Percentiles rank a stretch among this genome's conserved stretches.
These are phyloP conservation scores for Puya raimondii DNA, from an alignment of 176 grass and related monocot species.

Conservation along the genomic window DNA sequence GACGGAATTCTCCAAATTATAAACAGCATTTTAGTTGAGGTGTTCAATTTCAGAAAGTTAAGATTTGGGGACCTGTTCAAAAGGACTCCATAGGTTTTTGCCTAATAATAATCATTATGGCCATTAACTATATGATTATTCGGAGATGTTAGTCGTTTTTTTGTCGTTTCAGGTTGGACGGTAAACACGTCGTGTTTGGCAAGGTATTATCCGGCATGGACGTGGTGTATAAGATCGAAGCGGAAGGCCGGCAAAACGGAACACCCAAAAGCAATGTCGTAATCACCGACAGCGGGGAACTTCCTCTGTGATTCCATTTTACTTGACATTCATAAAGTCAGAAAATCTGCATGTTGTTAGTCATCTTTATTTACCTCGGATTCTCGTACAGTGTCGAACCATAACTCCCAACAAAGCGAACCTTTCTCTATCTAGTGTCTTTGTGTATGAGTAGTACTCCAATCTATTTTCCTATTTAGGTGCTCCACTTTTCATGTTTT, in stretches of 20 bases:
- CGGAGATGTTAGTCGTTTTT: background rate
- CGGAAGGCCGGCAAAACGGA: constrained; percentile 72
- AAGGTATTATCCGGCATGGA: constrained; percentile 98
- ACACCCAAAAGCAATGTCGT: constrained; percentile 74
- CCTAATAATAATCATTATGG: background rate
- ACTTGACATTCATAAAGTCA: background rate
- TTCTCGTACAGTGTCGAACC: no score
- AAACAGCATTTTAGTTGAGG: background rate
- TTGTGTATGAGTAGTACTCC: no score
- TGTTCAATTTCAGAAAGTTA: no score
- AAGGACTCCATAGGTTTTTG: no score
- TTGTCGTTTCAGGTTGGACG: constrained; percentile 61
- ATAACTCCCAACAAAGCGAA: no score
- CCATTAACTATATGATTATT: background rate
- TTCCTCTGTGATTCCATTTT: constrained; percentile 39
- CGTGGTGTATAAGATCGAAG: constrained; percentile 94
- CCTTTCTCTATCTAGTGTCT: no score
- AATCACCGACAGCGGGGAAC: constrained; percentile 65
- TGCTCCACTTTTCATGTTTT: no score
- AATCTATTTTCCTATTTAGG: no score
- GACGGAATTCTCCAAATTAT: background rate
- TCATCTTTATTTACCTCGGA: no score
- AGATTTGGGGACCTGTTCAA: background rate
- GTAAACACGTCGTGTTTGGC: constrained; percentile 94
- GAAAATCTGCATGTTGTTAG: no score